A percentile compares a stretch with the other conserved stretches of the same genome.
phyloP scores from a whole-genome alignment of 441 rosid species.

The Eruca vesicaria region DNA sequence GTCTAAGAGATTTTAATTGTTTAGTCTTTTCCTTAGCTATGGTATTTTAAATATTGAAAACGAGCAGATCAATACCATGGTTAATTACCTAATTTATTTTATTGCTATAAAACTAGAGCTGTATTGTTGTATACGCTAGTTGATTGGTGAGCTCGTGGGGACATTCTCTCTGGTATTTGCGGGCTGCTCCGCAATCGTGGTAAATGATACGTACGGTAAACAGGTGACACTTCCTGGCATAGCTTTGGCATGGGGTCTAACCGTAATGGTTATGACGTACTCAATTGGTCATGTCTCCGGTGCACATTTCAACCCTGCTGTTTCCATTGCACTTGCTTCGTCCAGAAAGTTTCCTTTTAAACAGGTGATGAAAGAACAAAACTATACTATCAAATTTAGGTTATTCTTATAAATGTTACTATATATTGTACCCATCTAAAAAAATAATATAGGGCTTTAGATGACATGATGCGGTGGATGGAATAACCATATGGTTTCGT shows the following conservation, averaged over 20 bases:
- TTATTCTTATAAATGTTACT: background rate
- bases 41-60: background rate
- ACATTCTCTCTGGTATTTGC: conserved; percentile 41
- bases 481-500: background rate
- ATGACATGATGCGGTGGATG: background rate
- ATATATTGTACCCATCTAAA: too few relatives aligned
- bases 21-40: background rate
- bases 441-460: background rate
- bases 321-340: conserved; percentile 39
- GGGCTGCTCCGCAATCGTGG: conserved; percentile 43
- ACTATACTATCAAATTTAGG: background rate
- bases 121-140: conserved; percentile 14
- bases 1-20: background rate
- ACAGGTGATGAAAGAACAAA: conserved; percentile 16
- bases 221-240: conserved; percentile 39
- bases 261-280: conserved; percentile 41
- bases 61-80: background rate
- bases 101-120: background rate
- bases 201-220: conserved; percentile 31
- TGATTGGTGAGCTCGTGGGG: conserved; percentile 44
- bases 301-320: conserved; percentile 49
- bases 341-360: conserved; percentile 30
- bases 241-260: conserved; percentile 45
- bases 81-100: background rate
- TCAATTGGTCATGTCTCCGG: conserved; percentile 48